Evolutionary conservation across 768 basidiomycete species (phyloP), one percentile per base, ranked within the genome.

Genomic region (Boletellus ananiceps): DNA sequence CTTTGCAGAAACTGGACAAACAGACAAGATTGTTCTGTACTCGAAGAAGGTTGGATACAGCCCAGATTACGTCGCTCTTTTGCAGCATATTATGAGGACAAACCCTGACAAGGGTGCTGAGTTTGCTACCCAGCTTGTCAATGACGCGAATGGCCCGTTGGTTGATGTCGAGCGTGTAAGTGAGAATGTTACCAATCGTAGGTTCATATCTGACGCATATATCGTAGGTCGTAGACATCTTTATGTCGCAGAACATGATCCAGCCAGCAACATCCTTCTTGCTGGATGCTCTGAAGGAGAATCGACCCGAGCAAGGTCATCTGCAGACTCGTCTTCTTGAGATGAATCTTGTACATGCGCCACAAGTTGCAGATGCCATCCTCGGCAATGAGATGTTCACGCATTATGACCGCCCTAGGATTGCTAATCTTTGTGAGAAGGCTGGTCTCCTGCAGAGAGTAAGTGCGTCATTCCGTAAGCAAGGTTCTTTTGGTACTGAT

Each of bases 221-320:
- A n/a, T 48, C 29, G 40, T 27, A 88, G 84, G 89, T 97, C 47
- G 93, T 97, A 52, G 96, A 99, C 62, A 96, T 98, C 60, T 98
- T 99, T 77, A 96, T 97, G 93, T 88, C 88, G 0, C 94, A 96
- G 66, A 98, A 97, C 72, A 92, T 98, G 93, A 94, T 98, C 50
- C 96, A 98, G 68, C 95, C 94, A 16, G 96, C 96, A 5, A 99
- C 96, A 0, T 94, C 93, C 1, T 98, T 99, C 84, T 74, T 98
- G 41, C 73, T 99, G 50, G 96, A 98, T 63, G 96, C 94, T 18
- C 77, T 99, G 59, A 98, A 99, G 74, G 96, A 99, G 48, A 98
- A 99, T 75, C 88, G 88, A 65, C 90, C 94, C 0, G 96, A 99
- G 68, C 95, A 99, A 64, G 95, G 83, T 0, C 93, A 87, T 57